phyloP scores from a whole-genome alignment of 2,329 filamentous ascomycete species.

The Sporothrix inflata region DNA sequence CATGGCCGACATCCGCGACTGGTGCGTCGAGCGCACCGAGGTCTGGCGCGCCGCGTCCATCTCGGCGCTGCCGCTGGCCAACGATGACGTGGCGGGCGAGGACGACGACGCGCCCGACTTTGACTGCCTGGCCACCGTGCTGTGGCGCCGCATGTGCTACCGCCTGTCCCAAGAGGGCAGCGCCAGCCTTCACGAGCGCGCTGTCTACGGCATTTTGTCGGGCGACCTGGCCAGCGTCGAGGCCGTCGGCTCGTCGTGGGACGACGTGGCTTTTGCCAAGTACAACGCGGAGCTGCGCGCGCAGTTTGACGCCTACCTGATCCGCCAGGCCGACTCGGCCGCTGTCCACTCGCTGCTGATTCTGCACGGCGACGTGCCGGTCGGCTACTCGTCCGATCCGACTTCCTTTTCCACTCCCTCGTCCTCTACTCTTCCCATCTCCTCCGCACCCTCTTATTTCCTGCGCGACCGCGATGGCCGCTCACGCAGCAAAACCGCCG shows the following conservation, averaged over 20 bases:
- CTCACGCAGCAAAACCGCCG: conserved; percentile 35
- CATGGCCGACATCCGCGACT: conserved; percentile 75
- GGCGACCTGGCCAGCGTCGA: conserved; percentile 79
- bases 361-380: conserved; percentile 33
- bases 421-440: not conserved
- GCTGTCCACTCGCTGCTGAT: conserved; percentile 31
- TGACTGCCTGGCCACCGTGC: conserved; percentile 54
- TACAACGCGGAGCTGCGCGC: conserved; percentile 37
- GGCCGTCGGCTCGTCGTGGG: conserved; percentile 56
- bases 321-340: conserved; percentile 32
- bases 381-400: not conserved
- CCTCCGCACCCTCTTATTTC: not conserved
- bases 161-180: conserved; percentile 69
- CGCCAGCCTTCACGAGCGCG: conserved; percentile 77
- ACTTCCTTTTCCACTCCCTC: not conserved
- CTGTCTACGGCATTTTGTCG: conserved; percentile 87
- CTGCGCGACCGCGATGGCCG: conserved; percentile 27
- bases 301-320: conserved; percentile 36
- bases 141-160: conserved; percentile 81
- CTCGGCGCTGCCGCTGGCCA: conserved; percentile 68
- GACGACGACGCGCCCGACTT: conserved; percentile 47
- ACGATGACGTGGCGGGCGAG: conserved; percentile 52
- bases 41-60: conserved; percentile 86
- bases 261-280: conserved; percentile 42
- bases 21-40: conserved; percentile 84